Evolutionary conservation across 108 stramenopile species (phyloP).

Genomic region (Skeletonema costatum): DNA sequence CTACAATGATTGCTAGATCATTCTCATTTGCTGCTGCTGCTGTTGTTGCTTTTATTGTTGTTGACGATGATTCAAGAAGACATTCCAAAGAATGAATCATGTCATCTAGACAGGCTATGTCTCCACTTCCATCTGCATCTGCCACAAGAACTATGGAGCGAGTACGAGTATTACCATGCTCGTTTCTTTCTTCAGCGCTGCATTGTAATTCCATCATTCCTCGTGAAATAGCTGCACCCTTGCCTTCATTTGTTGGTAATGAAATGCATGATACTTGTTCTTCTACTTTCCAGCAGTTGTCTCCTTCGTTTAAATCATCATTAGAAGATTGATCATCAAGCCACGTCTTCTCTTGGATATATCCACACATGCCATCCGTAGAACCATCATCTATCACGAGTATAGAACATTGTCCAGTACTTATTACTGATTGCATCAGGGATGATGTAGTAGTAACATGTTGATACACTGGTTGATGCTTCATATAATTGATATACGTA

Average conservation of each 20-base stretch:
- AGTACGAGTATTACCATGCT: not conserved
- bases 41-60: not conserved
- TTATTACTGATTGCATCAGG: not conserved
- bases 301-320: not conserved
- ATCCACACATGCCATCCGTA: conserved; percentile 56
- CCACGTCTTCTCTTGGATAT: conserved; percentile 19
- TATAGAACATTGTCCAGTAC: conserved; percentile 20
- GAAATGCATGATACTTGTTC: conserved; percentile 50
- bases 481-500: conserved; percentile 54
- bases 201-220: conserved; percentile 50
- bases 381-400: conserved; percentile 83
- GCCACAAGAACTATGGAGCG: conserved; percentile 49
- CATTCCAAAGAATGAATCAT: conserved; percentile 51
- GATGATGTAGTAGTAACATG: not conserved
- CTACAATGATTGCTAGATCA: conserved; percentile 26
- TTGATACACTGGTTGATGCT: not conserved
- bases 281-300: conserved; percentile 22
- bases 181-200: not conserved
- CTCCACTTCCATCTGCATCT: conserved; percentile 87
- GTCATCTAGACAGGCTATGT: conserved; percentile 51
- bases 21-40: not conserved
- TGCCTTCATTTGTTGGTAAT: conserved; percentile 63
- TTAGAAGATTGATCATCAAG: not conserved
- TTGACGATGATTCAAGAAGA: conserved; percentile 3
- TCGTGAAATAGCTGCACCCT: conserved; percentile 72